Percentiles rank a stretch among this genome's conserved stretches.
Conservation (phyloP, 257 asterid species). For the Nicotiana paniculata region DNA sequence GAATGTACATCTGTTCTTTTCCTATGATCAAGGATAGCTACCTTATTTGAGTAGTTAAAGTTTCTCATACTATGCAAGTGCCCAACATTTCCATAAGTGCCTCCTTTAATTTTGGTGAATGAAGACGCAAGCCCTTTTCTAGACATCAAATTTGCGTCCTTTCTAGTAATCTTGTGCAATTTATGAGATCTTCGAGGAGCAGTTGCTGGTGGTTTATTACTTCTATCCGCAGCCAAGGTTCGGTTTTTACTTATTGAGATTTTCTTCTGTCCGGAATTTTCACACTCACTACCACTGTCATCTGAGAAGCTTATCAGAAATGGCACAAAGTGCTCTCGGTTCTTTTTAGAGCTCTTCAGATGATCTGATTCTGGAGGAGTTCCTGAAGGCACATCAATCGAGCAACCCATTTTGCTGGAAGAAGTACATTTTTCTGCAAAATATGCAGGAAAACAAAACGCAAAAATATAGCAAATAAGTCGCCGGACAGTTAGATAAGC, state of each 20-base stretch:
- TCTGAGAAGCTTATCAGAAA: conserved; percentile 49
- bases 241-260: conserved; percentile 9
- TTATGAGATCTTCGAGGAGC: conserved; percentile 20
- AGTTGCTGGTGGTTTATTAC: conserved; percentile 22
- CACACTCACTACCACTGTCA: conserved; percentile 41
- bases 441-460: neutral
- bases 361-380: conserved; percentile 17
- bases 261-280: conserved; percentile 19
- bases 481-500: neutral
- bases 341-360: conserved; percentile 28
- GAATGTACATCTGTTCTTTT: conserved; percentile 12
- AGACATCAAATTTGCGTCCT: conserved; percentile 10
- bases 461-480: neutral
- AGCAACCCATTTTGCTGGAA: conserved; percentile 14
- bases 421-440: conserved; percentile 13
- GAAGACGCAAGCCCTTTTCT: conserved; percentile 21
- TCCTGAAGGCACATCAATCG: conserved; percentile 19
- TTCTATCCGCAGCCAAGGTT: conserved; percentile 13
- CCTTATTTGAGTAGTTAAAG: conserved; percentile 8
- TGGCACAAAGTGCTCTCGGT: conserved; percentile 37
- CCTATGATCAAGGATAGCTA: conserved; percentile 14
- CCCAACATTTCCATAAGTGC: conserved; percentile 18
- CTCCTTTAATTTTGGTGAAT: conserved; percentile 15
- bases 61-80: conserved; percentile 13
- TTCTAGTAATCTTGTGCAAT: conserved; percentile 10